Conservation (phyloP, 768 basidiomycete genomes). For the Suillus bovinus region DNA sequence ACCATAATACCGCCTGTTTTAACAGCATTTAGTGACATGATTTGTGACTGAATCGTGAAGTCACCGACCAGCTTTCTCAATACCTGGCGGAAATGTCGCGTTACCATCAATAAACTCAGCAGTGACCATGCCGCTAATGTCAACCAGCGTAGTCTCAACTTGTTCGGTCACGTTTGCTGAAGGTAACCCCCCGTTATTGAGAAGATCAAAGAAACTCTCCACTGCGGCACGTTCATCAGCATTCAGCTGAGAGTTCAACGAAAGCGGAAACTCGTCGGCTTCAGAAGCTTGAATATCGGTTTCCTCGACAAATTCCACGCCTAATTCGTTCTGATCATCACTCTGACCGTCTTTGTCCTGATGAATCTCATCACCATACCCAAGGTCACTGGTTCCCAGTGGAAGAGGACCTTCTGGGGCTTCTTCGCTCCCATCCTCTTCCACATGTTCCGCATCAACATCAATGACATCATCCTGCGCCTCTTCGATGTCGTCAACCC, state of each 20-base stretch:
- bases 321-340: conserved; percentile 18
- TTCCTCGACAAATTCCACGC: conserved; percentile 32
- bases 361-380: background rate
- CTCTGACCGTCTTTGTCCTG: conserved; percentile 10
- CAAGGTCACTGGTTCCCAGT: conserved; percentile 31
- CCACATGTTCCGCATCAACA: conserved; percentile 13
- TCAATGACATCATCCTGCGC: conserved; percentile 21
- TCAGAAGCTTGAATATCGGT: background rate
- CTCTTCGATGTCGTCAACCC: conserved; percentile 18
- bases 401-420: conserved; percentile 16
- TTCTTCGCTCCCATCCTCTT: background rate
- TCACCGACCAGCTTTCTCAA: background rate
- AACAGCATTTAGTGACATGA: background rate
- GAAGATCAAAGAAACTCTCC: conserved; percentile 9
- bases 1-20: background rate
- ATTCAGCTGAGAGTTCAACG: background rate
- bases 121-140: background rate
- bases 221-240: background rate
- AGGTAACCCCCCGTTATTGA: background rate
- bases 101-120: background rate
- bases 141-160: background rate
- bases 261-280: background rate
- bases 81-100: background rate
- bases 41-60: background rate
- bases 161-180: background rate